Base-by-base conservation (phyloP, 768 basidiomycete genomes). In the Agrocybe praecox region DNA sequence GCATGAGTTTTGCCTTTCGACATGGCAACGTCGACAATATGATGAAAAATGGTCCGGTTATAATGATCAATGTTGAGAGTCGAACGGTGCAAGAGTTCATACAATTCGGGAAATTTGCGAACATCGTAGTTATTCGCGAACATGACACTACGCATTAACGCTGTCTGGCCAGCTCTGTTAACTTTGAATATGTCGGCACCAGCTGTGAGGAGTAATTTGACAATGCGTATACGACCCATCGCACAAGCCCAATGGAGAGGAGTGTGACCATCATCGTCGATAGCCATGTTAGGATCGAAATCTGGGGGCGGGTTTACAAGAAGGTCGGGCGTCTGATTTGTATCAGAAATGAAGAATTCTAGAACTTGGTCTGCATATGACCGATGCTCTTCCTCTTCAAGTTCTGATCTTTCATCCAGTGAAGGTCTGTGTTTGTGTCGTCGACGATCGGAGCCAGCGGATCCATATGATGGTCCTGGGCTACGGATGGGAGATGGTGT, bases 51-150 rank as follows among this genome's bases (percentile, higher is more conserved):
- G 29, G 96, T 98, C 12, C 96, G 90, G 68, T 98, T 98, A 68
- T 88, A 89, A 70, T 95, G 92, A 79, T 99, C 97, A 74, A 99
- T 98, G 70, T 99, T 98, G 65, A 98, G 89, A 0, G 96, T 98
- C 17, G 96, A 96, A n/a, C 94, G 90, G 67, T 98, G 97, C 33
- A 99, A 74, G 14, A 99, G 84, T 69, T 98, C 96, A 74, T 97
- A 98, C 17, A 99, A 79, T 71, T 98, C 96, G 2, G 95, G 94
- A 65, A 99, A 99, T 72, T 99, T 99, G 62, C 97, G 92, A 46
- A 98, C 91, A 72, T 99, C 97, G 69, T 99, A 99, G 71, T 98
- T 99, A 73, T 99, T 99, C 49, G 94, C 93, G 72, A 98, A 99
- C 96, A 98, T 98, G 65, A 99, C 97, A 66, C 89, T 90, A 15